A percentile compares a stretch with the other conserved stretches of the same genome.
Evolutionary conservation across 257 asterid species (phyloP).

Genomic region (Schizonepeta tenuifolia): DNA sequence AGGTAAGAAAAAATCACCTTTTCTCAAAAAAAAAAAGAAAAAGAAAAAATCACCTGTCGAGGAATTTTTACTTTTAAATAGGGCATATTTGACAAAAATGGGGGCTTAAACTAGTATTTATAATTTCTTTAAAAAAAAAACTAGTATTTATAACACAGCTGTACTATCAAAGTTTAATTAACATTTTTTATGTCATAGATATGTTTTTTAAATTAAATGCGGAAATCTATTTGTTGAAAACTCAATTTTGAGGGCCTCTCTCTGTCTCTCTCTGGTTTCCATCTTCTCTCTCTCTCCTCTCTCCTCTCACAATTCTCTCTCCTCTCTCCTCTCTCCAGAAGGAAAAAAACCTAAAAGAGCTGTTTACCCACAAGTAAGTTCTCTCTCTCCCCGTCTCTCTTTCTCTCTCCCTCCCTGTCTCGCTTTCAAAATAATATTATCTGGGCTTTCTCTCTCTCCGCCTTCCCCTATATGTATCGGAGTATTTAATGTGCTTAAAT

Average conservation of each 20-base stretch:
- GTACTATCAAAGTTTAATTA: slow-evolving; percentile 19
- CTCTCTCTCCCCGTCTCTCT: slow-evolving; percentile 47
- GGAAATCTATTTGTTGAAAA: slow-evolving; percentile 41
- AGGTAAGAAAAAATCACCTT: background rate
- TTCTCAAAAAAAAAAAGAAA: no score
- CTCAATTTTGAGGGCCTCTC: slow-evolving; percentile 46
- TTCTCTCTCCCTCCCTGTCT: slow-evolving; percentile 27
- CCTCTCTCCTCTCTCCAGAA: slow-evolving; percentile 68
- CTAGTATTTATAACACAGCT: slow-evolving; percentile 15
- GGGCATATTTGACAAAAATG: background rate
- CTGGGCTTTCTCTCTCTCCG: slow-evolving; percentile 43
- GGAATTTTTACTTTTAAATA: background rate
- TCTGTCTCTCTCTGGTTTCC: slow-evolving; percentile 54
- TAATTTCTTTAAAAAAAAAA: no score
- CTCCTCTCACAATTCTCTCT: slow-evolving; percentile 35
- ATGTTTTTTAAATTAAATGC: slow-evolving; percentile 31
- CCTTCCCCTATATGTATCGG: slow-evolving; percentile 33
- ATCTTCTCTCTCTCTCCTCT: slow-evolving; percentile 26
- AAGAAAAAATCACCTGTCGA: background rate
- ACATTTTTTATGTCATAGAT: slow-evolving; percentile 17
- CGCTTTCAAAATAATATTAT: slow-evolving; percentile 37
- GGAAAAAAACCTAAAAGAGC: slow-evolving; percentile 79
- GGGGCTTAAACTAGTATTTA: background rate
- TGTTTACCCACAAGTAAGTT: slow-evolving; percentile 87
- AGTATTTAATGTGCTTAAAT: slow-evolving; percentile 23